Base-by-base conservation (phyloP, 768 basidiomycete genomes). In the Lyophyllum shimeji region DNA sequence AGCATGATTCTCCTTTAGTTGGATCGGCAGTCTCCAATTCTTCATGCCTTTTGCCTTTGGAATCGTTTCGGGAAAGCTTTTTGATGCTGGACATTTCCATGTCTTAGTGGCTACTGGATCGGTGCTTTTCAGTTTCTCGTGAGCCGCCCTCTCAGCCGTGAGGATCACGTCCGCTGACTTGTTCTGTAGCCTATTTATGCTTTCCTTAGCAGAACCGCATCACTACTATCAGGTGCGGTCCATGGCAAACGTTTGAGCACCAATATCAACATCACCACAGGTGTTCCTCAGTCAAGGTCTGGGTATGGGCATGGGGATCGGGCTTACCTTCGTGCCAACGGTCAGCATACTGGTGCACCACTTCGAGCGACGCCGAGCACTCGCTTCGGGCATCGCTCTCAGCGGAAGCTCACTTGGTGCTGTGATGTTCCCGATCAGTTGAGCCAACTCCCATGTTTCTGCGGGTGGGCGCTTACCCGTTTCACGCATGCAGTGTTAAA, bases 201-300 rank as follows among this genome's bases (percentile, higher is more conserved):
- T 53, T 17, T 53, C 52, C 5, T 27, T 53, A 7, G 43, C 52
- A 20, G 44, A 53, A 1, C 52, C 29, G 29, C 29, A 31, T 17
- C 43, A 37, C 23, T 27, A 46, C n/a, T 46, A 53, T 24, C 45
- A 53, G 50, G n/a, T n/a, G n/a, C n/a, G n/a, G n/a, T n/a, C n/a
- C n/a, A n/a, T n/a, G n/a, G n/a, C n/a, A n/a, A n/a, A n/a, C n/a
- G n/a, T n/a, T n/a, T n/a, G n/a, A n/a, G n/a, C n/a, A n/a, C n/a
- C n/a, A n/a, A n/a, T n/a, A n/a, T n/a, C n/a, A n/a, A n/a, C n/a
- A n/a, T n/a, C n/a, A n/a, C n/a, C n/a, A n/a, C 65, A 78, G 68
- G 63, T 75, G 15, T 79, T 81, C 62, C 70, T 83, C 13, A 60
- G 75, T 0, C 80, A 83, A 65, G 80, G 75, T n/a, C 55, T 82